Conservation (phyloP, 331 rosid genomes). For the Malus hybrid region DNA sequence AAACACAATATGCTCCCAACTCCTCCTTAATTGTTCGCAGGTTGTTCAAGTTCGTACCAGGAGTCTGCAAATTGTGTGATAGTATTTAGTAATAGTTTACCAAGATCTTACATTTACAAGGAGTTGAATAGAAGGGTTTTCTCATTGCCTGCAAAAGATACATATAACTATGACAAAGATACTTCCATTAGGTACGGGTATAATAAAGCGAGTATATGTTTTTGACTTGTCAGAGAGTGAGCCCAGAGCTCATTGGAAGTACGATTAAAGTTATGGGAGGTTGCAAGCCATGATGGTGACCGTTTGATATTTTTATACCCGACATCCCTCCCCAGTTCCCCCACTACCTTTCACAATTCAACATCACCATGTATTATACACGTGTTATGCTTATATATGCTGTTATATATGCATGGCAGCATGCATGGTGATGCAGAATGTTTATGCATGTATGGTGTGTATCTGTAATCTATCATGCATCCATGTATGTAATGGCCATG, state of each 20-base stretch:
- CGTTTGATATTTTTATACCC: constrained; percentile 10
- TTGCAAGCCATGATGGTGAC: constrained; percentile 19
- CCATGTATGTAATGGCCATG: no score
- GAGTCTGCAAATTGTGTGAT: no score
- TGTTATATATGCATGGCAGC: background rate
- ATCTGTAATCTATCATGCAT: no score
- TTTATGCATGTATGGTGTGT: background rate
- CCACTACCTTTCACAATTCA: background rate
- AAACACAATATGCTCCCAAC: no score
- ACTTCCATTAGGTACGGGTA: background rate
- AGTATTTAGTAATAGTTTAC: no score
- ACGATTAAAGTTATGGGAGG: background rate
- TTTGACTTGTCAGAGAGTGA: constrained; percentile 2
- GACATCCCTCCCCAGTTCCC: background rate
- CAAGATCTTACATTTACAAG: no score
- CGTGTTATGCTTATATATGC: background rate
- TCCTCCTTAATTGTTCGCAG: no score
- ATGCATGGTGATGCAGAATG: background rate
- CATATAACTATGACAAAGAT: no score
- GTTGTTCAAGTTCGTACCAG: no score
- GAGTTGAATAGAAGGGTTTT: background rate
- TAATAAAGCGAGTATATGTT: background rate
- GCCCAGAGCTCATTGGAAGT: background rate
- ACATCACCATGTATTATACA: background rate
- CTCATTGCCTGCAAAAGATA: background rate